Conservation (phyloP, 306 rosid genomes). For the Cercis canadensis region DNA sequence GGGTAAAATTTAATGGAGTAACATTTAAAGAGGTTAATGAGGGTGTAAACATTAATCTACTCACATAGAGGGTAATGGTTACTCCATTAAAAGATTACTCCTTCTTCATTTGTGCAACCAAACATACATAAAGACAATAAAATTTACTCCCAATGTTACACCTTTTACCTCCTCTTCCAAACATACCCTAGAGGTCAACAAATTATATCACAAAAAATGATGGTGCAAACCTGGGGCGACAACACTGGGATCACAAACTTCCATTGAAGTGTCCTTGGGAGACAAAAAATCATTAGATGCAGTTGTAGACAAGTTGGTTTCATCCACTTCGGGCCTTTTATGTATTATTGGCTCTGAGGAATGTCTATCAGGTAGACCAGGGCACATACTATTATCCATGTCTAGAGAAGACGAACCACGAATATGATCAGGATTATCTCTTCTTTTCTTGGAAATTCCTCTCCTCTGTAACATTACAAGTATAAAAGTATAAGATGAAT, state of each 20-base stretch:
- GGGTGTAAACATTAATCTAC: too few relatives aligned
- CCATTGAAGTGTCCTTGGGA: slow-evolving; percentile 32
- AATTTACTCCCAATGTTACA: too few relatives aligned
- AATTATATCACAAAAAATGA: slow-evolving; percentile 7
- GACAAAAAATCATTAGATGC: slow-evolving; percentile 20
- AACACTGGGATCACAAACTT: slow-evolving; percentile 34
- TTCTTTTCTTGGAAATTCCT: slow-evolving; percentile 78
- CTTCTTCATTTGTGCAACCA: too few relatives aligned
- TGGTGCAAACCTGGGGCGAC: slow-evolving; percentile 62
- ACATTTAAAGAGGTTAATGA: too few relatives aligned
- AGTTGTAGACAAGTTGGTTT: slow-evolving; percentile 30
- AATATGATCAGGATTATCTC: slow-evolving; percentile 40
- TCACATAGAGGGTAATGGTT: too few relatives aligned
- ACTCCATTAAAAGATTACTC: too few relatives aligned
- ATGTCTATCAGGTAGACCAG: too few relatives aligned
- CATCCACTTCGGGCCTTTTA: slow-evolving; percentile 47
- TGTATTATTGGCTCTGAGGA: slow-evolving; percentile 12
- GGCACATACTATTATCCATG: too few relatives aligned
- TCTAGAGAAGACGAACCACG: slow-evolving; percentile 35
- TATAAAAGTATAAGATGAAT: slow-evolving; percentile 14
- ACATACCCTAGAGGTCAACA: too few relatives aligned
- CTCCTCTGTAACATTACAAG: slow-evolving; percentile 55
- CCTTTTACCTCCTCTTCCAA: too few relatives aligned
- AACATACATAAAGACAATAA: too few relatives aligned
- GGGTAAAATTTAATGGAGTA: too few relatives aligned